Conservation (phyloP, 805 yeast species). For the Kuraishia floccosa region DNA sequence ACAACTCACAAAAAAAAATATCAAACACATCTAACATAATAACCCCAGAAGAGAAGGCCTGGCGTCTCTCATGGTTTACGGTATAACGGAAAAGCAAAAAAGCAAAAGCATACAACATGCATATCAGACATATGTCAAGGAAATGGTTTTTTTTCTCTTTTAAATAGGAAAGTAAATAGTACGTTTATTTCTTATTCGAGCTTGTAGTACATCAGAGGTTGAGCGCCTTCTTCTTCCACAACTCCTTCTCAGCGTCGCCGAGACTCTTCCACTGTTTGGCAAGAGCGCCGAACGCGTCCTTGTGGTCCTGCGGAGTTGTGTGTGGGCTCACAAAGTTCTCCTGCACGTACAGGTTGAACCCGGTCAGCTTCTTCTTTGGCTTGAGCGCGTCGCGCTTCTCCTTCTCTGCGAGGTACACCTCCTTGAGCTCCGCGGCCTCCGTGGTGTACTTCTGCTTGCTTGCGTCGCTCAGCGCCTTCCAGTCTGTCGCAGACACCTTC, state of each 20-base stretch:
- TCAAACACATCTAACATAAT: not conserved
- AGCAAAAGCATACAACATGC: not conserved
- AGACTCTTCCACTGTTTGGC: constrained; percentile 1
- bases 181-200: too few species aligned
- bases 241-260: constrained; percentile 2
- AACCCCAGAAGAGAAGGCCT: too few species aligned
- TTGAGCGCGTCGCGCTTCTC: not conserved
- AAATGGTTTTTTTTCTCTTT: constrained; percentile 1
- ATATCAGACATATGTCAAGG: not conserved
- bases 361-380: not conserved
- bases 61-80: constrained; percentile 1
- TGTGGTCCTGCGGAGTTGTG: too few species aligned
- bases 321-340: too few species aligned
- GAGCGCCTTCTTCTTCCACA: too few species aligned
- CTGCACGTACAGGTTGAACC: not conserved
- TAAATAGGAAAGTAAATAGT: not conserved
- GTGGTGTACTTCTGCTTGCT: not conserved
- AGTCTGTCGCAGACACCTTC: not conserved
- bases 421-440: not conserved
- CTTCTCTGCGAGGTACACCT: not conserved
- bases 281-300: not conserved
- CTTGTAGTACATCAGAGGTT: too few species aligned
- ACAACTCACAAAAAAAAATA: not conserved
- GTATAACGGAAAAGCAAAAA: not conserved
- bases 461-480: constrained; percentile 1